Evolutionary conservation across 2,329 filamentous ascomycete genomes (phyloP).

Genomic region (Pleochaeta shiraiana): DNA sequence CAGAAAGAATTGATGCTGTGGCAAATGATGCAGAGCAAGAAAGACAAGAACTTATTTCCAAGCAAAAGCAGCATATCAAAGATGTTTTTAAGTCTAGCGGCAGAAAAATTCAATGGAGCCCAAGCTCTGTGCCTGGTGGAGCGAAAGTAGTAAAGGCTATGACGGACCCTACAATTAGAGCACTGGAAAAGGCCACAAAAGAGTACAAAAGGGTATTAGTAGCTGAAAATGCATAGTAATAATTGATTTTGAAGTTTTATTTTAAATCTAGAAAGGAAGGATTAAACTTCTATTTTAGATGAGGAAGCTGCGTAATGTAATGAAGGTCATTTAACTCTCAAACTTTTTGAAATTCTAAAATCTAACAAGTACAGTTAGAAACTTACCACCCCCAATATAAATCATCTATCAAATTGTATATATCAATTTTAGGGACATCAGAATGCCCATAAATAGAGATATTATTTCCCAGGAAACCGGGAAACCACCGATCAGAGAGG

Average conservation of each 20-base stretch:
- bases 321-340: too few relatives aligned
- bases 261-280: not conserved
- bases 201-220: slow-evolving; percentile 51
- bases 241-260: not conserved
- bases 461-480: not conserved
- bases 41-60: slow-evolving; percentile 41
- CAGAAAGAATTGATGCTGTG: slow-evolving; percentile 59
- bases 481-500: slow-evolving; percentile 7
- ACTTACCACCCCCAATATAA: not conserved
- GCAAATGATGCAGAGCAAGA: slow-evolving; percentile 60
- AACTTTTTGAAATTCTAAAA: too few relatives aligned
- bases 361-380: too few relatives aligned
- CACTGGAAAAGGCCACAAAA: slow-evolving; percentile 45
- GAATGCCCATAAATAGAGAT: not conserved
- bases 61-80: slow-evolving; percentile 45
- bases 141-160: slow-evolving; percentile 52
- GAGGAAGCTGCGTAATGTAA: not conserved
- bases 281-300: not conserved
- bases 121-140: slow-evolving; percentile 50
- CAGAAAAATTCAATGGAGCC: slow-evolving; percentile 48
- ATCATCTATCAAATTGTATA: not conserved
- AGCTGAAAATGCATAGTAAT: slow-evolving; percentile 25
- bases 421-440: not conserved
- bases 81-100: slow-evolving; percentile 50
- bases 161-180: slow-evolving; percentile 49